Evolutionary conservation across 148 eudicot genomes (phyloP).

Genomic region (Spergularia bocconei): DNA sequence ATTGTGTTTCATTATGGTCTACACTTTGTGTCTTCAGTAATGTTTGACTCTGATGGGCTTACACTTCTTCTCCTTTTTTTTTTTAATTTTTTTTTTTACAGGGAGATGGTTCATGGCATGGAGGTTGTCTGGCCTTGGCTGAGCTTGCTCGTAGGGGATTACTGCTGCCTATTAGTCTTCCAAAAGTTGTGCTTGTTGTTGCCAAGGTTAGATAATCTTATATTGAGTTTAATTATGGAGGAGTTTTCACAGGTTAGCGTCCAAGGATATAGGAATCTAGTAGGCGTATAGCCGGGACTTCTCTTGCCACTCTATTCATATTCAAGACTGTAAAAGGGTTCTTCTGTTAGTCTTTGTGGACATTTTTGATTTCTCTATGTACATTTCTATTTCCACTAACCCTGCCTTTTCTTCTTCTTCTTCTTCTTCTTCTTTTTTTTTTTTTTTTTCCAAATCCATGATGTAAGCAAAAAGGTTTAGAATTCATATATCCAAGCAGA

Average conservation of each 20-base stretch:
- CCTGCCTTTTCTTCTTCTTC: not conserved
- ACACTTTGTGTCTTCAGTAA: constrained; percentile 1
- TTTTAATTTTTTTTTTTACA: constrained; percentile 24
- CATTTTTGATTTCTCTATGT: not conserved
- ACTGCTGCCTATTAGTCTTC: constrained; percentile 85
- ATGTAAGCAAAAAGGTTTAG: too few relatives aligned
- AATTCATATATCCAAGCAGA: too few relatives aligned
- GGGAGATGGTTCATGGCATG: constrained; percentile 99
- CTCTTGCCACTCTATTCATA: not conserved
- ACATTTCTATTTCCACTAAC: not conserved
- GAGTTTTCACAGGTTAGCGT: too few relatives aligned
- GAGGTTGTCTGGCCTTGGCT: constrained; percentile 97
- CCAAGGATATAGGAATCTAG: not conserved
- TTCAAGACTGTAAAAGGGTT: not conserved
- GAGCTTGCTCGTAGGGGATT: constrained; percentile 98
- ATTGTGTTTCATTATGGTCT: not conserved
- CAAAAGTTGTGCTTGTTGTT: constrained; percentile 92
- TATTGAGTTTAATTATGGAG: not conserved
- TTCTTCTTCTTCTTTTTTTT: too few relatives aligned
- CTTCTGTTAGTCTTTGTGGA: not conserved
- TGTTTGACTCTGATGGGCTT: constrained; percentile 12
- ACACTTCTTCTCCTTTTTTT: not conserved
- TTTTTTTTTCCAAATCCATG: too few relatives aligned
- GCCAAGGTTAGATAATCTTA: constrained; percentile 55
- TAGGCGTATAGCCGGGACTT: not conserved